These are phyloP conservation scores for Amniculicola lignicola DNA, from an alignment of 495 filamentous ascomycete genomes.

Conservation along the genomic window DNA sequence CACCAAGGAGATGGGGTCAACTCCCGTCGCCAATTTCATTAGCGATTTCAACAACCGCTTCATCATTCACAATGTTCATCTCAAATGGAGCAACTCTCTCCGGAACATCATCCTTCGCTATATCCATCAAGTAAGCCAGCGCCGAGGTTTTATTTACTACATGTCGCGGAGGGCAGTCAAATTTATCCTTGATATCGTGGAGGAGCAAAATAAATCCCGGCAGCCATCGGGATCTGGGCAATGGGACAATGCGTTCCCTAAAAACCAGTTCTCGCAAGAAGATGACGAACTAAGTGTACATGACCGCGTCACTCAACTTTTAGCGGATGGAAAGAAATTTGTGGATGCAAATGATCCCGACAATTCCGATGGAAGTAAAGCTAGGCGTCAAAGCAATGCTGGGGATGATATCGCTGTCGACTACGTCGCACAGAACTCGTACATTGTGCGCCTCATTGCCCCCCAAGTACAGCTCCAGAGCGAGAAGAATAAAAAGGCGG, in stretches of 20 bases:
- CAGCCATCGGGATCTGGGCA: slow-evolving; percentile 32
- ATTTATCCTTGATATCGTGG: slow-evolving; percentile 95
- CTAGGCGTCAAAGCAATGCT: slow-evolving; percentile 35
- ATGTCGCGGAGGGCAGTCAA: slow-evolving; percentile 93
- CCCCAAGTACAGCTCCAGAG: slow-evolving; percentile 97
- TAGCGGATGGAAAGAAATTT: slow-evolving; percentile 80
- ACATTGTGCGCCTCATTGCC: slow-evolving; percentile 89
- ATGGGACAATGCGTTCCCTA: background rate
- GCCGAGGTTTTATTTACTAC: slow-evolving; percentile 96
- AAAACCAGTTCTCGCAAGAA: slow-evolving; percentile 42
- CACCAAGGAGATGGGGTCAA: slow-evolving; percentile 45
- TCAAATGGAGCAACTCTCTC: slow-evolving; percentile 97
- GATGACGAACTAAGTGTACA: slow-evolving; percentile 66
- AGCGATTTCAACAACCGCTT: slow-evolving; percentile 98
- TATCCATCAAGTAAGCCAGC: slow-evolving; percentile 93
- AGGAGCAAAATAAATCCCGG: slow-evolving; percentile 74
- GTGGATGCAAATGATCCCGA: slow-evolving; percentile 67
- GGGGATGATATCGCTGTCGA: slow-evolving; percentile 78
- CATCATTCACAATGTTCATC: slow-evolving; percentile 92
- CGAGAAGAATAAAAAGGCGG: slow-evolving; percentile 92
- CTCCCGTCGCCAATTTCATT: slow-evolving; percentile 63
- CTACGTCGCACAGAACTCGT: slow-evolving; percentile 89
- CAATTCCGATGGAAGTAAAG: slow-evolving; percentile 24
- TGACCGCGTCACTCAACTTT: slow-evolving; percentile 80
- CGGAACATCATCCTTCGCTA: slow-evolving; percentile 96